Conservation (phyloP, 495 filamentous ascomycete genomes). For the Penicillium daleae region DNA sequence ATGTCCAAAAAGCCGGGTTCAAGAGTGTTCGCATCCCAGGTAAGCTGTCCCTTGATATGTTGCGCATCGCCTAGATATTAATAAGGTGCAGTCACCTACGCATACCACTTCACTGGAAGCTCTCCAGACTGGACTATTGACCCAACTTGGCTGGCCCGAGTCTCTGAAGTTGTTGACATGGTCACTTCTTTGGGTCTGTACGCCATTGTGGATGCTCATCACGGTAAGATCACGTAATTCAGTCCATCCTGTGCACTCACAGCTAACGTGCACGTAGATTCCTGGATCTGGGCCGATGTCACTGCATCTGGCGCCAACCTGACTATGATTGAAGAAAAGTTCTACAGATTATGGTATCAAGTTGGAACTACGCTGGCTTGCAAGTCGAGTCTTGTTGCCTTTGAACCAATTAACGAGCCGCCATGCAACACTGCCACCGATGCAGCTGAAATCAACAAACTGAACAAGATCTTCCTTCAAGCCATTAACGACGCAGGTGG, state of each 20-base stretch:
- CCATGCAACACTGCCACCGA: conserved; percentile 55
- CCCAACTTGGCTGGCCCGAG: conserved; percentile 59
- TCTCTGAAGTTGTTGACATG: conserved; percentile 61
- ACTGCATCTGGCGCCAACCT: conserved; percentile 48
- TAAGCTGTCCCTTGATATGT: conserved; percentile 18
- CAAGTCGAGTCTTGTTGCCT: conserved; percentile 58
- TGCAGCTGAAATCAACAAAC: conserved; percentile 54
- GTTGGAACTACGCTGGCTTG: conserved; percentile 59
- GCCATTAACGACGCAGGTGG: conserved; percentile 59
- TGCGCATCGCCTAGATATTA: conserved; percentile 3
- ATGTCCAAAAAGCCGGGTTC: conserved; percentile 58
- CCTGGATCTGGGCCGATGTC: conserved; percentile 64
- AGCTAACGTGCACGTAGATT: conserved; percentile 34
- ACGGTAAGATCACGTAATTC: too few relatives aligned
- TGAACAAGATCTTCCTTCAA: conserved; percentile 61
- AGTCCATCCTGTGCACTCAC: too few relatives aligned
- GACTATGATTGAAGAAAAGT: conserved; percentile 59
- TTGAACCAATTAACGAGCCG: conserved; percentile 66
- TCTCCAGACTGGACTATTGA: conserved; percentile 60
- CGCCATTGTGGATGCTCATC: conserved; percentile 62
- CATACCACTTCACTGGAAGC: conserved; percentile 55
- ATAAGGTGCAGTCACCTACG: conserved; percentile 55
- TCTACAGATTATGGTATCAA: conserved; percentile 61
- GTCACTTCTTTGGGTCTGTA: conserved; percentile 55
- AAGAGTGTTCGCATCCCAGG: conserved; percentile 63